Conservation (phyloP, 179 eudicot genomes). For the Spergularia azorica region DNA sequence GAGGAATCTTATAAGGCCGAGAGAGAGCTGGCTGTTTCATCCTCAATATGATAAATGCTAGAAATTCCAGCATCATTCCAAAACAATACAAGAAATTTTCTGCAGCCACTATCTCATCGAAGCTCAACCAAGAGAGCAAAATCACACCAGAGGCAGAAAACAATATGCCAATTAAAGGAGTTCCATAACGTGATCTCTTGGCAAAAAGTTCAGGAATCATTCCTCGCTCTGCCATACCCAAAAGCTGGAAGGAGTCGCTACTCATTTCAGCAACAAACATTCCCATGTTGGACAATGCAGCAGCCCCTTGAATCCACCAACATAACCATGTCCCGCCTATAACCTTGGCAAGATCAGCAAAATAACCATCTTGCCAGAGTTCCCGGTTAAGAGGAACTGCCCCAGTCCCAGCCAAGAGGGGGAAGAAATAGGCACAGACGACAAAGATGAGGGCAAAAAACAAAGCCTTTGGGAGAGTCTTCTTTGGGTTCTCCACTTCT, state of each 20-base stretch:
- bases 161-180: slow-evolving; percentile 45
- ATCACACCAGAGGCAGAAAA: slow-evolving; percentile 52
- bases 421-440: slow-evolving; percentile 43
- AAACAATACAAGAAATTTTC: slow-evolving; percentile 55
- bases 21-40: slow-evolving; percentile 38
- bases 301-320: slow-evolving; percentile 58
- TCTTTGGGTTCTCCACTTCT: slow-evolving; percentile 44
- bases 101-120: slow-evolving; percentile 51
- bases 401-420: slow-evolving; percentile 50
- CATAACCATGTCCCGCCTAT: slow-evolving; percentile 54
- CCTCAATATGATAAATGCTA: slow-evolving; percentile 44
- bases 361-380: slow-evolving; percentile 49
- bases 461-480: slow-evolving; percentile 40
- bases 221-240: slow-evolving; percentile 56
- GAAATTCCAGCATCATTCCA: slow-evolving; percentile 50
- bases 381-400: slow-evolving; percentile 39
- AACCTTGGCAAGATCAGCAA: slow-evolving; percentile 48
- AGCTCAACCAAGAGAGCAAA: slow-evolving; percentile 49
- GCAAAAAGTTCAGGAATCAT: slow-evolving; percentile 49
- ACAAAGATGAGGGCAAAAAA: slow-evolving; percentile 39
- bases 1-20: slow-evolving; percentile 47
- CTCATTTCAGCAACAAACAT: slow-evolving; percentile 65
- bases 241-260: slow-evolving; percentile 51
- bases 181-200: slow-evolving; percentile 45
- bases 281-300: slow-evolving; percentile 57